A percentile compares a stretch with the other conserved stretches of the same genome.
Evolutionary conservation across 768 basidiomycete genomes (phyloP).

Genomic region (Suillus fuscotomentosus): DNA sequence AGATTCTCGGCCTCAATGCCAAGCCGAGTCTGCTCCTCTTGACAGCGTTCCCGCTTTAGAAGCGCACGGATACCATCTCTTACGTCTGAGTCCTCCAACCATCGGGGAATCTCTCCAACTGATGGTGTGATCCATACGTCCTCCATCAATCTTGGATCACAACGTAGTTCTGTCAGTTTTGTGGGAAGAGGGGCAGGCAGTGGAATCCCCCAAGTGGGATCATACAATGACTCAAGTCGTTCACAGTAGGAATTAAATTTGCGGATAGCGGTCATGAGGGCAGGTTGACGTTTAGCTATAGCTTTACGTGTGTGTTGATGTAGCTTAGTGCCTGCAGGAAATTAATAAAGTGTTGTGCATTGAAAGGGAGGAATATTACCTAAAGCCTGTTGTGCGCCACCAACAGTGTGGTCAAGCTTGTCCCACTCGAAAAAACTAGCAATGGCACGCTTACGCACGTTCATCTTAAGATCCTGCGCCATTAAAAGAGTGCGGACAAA

Average conservation of each 20-base stretch:
- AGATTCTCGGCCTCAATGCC: constrained; percentile 33
- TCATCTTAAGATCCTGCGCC: constrained; percentile 22
- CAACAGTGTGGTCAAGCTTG: constrained; percentile 20
- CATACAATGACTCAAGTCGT: constrained; percentile 15
- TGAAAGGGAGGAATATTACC: constrained; percentile 21
- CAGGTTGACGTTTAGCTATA: constrained; percentile 26
- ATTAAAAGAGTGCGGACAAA: constrained; percentile 7
- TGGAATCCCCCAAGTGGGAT: constrained; percentile 26
- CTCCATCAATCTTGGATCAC: constrained; percentile 29
- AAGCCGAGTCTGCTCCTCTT: constrained; percentile 28
- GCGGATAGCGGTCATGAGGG: constrained; percentile 17
- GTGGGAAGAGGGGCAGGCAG: constrained; percentile 33
- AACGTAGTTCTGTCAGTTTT: constrained; percentile 18
- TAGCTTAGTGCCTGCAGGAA: constrained; percentile 22
- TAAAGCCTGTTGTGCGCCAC: constrained; percentile 16
- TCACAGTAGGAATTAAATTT: constrained; percentile 32
- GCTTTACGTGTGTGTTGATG: constrained; percentile 30
- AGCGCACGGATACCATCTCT: constrained; percentile 30
- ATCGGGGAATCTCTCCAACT: constrained; percentile 17
- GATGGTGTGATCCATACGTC: constrained; percentile 35
- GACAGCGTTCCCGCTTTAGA: constrained; percentile 26
- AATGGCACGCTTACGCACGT: constrained; percentile 22
- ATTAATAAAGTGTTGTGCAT: neutral
- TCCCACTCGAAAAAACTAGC: constrained; percentile 28
- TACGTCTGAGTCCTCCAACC: constrained; percentile 33